Evolutionary conservation across 2,329 filamentous ascomycete genomes (phyloP).

Genomic region (Aureobasidium sp.): DNA sequence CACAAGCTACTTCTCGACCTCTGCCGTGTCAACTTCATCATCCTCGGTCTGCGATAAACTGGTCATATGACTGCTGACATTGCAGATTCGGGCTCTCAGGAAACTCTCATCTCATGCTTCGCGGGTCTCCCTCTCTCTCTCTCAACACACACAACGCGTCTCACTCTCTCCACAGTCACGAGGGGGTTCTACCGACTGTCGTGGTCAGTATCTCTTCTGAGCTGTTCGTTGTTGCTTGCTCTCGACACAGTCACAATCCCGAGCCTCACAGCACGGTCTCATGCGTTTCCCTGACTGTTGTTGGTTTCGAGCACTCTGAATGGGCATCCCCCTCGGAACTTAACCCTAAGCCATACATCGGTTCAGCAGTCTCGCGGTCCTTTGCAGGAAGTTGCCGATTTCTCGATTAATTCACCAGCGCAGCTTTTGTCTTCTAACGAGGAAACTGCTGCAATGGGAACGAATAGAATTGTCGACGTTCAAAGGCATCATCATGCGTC

Average conservation of each 20-base stretch:
- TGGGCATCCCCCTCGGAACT: constrained; percentile 72
- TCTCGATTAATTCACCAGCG: constrained; percentile 51
- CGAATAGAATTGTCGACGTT: constrained; percentile 26
- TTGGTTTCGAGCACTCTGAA: constrained; percentile 29
- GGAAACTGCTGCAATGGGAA: constrained; percentile 14
- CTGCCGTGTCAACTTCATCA: not conserved
- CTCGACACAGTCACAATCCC: constrained; percentile 41
- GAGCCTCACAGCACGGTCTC: constrained; percentile 51
- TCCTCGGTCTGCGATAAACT: constrained; percentile 1
- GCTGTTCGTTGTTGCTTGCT: constrained; percentile 24
- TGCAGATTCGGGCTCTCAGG: not conserved
- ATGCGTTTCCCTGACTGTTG: constrained; percentile 21
- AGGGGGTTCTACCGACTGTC: constrained; percentile 62
- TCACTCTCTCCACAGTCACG: constrained; percentile 74
- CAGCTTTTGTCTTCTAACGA: not conserved
- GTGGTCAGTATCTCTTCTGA: constrained; percentile 32
- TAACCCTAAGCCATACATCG: constrained; percentile 88
- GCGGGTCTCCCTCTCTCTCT: constrained; percentile 9
- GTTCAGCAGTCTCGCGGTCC: constrained; percentile 41
- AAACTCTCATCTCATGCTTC: constrained; percentile 3
- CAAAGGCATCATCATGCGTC: constrained; percentile 58
- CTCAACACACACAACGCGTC: constrained; percentile 42
- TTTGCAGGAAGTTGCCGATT: constrained; percentile 50
- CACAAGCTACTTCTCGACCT: not conserved
- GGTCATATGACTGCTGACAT: constrained; percentile 7